A percentile compares a stretch with the other conserved stretches of the same genome.
Conservation (phyloP, 495 filamentous ascomycete species). For the Penicillium cosmopolitanum region DNA sequence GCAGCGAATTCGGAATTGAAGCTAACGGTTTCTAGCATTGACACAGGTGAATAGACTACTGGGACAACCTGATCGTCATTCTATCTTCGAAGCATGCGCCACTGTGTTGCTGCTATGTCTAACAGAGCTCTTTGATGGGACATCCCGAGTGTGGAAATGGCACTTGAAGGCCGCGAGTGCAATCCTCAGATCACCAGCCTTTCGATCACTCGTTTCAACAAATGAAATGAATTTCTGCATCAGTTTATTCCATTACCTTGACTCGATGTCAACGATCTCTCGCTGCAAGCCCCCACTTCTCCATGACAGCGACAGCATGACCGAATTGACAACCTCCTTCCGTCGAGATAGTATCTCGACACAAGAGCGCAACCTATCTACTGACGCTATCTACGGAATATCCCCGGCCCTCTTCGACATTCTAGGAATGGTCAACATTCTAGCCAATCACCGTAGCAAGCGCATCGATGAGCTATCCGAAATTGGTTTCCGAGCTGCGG, state of each 20-base stretch:
- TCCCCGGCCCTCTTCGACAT: constrained; percentile 29
- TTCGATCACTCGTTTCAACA: constrained; percentile 18
- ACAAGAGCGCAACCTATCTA: constrained; percentile 12
- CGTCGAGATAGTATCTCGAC: constrained; percentile 17
- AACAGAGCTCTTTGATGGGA: constrained; percentile 33
- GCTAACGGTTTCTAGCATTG: constrained; percentile 21
- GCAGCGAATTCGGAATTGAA: neutral
- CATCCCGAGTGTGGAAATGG: constrained; percentile 35
- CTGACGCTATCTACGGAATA: constrained; percentile 29
- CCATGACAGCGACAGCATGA: constrained; percentile 20
- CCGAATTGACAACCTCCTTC: constrained; percentile 21
- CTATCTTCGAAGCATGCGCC: constrained; percentile 29
- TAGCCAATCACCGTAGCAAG: constrained; percentile 33
- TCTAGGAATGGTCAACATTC: constrained; percentile 33
- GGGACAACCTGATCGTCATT: constrained; percentile 17
- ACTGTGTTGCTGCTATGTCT: constrained; percentile 32
- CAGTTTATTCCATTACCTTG: constrained; percentile 34
- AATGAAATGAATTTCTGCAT: constrained; percentile 31
- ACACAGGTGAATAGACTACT: constrained; percentile 27
- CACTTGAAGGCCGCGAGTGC: constrained; percentile 35
- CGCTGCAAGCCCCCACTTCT: constrained; percentile 34
- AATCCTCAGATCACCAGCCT: constrained; percentile 28
- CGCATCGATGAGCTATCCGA: constrained; percentile 36
- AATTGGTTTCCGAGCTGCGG: constrained; percentile 34
- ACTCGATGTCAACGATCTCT: constrained; percentile 39